Percentiles rank a stretch among this genome's conserved stretches.
Evolutionary conservation across 768 basidiomycete species (phyloP).

Genomic region (Krasilnikovozyma curviuscula): DNA sequence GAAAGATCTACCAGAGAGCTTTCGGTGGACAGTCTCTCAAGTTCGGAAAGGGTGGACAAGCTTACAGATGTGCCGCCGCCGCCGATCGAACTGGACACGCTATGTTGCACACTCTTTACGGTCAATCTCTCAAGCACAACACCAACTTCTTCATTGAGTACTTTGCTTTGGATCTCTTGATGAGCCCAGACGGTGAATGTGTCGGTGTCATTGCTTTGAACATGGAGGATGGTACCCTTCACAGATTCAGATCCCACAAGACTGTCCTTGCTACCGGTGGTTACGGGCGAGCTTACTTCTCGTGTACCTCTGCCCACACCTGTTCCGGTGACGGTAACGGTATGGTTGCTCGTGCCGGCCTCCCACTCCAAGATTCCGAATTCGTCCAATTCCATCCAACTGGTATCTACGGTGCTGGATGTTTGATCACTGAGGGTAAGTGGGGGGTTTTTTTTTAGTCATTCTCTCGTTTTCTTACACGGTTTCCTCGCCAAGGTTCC

Average conservation of each 20-base stretch:
- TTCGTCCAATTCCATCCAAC: constrained; percentile 99
- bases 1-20: constrained; percentile 98
- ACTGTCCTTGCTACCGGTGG: constrained; percentile 92
- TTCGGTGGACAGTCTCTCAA: constrained; percentile 96
- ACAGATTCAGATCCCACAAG: constrained; percentile 95
- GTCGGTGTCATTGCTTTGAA: constrained; percentile 97
- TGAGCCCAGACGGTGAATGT: constrained; percentile 79
- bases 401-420: constrained; percentile 97
- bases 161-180: constrained; percentile 96
- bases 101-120: constrained; percentile 93
- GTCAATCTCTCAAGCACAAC: constrained; percentile 94
- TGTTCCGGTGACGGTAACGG: constrained; percentile 98
- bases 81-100: constrained; percentile 98
- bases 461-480: neutral
- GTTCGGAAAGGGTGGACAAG: constrained; percentile 94
- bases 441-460: constrained; percentile 1
- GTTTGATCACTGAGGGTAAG: constrained; percentile 89
- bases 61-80: constrained; percentile 94
- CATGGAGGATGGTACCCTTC: constrained; percentile 98
- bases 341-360: constrained; percentile 89
- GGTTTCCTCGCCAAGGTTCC: constrained; percentile 41
- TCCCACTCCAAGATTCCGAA: constrained; percentile 90
- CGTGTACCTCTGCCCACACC: constrained; percentile 91
- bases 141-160: constrained; percentile 99
- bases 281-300: constrained; percentile 14